These are phyloP conservation scores for Exsudoporus frostii DNA, from an alignment of 768 basidiomycete genomes.

Conservation along the genomic window DNA sequence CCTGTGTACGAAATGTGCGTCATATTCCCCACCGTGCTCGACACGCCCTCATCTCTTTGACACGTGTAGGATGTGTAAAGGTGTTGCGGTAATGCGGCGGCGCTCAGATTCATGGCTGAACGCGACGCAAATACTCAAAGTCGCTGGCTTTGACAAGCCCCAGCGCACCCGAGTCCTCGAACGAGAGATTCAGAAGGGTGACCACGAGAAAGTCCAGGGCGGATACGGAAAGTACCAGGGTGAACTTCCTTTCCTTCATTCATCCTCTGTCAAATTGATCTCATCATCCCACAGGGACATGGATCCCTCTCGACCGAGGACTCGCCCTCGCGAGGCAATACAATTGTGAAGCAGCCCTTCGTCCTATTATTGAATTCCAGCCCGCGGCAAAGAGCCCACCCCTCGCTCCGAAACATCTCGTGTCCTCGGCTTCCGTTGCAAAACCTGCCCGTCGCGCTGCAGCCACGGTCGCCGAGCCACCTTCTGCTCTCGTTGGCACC, in stretches of 20 bases:
- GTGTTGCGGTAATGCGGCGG: constrained; percentile 96
- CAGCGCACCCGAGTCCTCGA: constrained; percentile 96
- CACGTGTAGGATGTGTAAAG: constrained; percentile 83
- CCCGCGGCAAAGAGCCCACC: constrained; percentile 90
- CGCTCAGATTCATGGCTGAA: constrained; percentile 97
- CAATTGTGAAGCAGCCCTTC: constrained; percentile 80
- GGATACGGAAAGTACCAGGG: constrained; percentile 99
- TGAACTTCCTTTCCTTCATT: constrained; percentile 34
- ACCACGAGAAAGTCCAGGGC: constrained; percentile 98
- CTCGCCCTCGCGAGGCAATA: constrained; percentile 86
- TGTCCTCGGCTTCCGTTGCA: constrained; percentile 55
- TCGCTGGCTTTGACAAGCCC: constrained; percentile 98
- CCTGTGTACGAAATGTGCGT: constrained; percentile 90
- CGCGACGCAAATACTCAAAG: constrained; percentile 98
- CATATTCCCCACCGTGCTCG: constrained; percentile 30
- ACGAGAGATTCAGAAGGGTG: constrained; percentile 96
- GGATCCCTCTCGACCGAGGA: constrained; percentile 95
- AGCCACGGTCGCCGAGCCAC: constrained; percentile 15
- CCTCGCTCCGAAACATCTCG: constrained; percentile 93
- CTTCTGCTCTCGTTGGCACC: constrained; percentile 38
- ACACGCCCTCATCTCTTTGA: constrained; percentile 35
- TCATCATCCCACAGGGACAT: constrained; percentile 68
- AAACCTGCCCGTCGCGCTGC: constrained; percentile 28
- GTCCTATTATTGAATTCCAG: constrained; percentile 92
- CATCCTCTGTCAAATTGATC: not conserved